Evolutionary conservation across 192 early-diverging fungal genomes (phyloP).

Genomic region (Backusella parvicylindrica): DNA sequence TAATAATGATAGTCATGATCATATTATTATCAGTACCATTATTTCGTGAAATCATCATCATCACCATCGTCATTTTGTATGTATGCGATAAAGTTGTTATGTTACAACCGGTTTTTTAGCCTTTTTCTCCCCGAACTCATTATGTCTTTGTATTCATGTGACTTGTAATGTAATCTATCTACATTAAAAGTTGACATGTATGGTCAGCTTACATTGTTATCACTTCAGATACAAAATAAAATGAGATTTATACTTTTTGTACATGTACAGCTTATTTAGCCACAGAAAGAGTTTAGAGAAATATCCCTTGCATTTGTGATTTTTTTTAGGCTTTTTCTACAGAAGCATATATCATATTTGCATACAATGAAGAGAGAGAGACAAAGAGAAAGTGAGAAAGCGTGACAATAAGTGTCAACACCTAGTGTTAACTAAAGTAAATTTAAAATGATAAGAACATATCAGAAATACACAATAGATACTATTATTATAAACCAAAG

Average conservation of each 20-base stretch:
- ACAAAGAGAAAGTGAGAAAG: not conserved
- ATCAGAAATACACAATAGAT: not conserved
- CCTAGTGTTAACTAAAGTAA: not conserved
- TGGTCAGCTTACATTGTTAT: not conserved
- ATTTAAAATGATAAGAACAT: not conserved
- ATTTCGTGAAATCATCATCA: not conserved
- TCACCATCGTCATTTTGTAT: too few relatives aligned
- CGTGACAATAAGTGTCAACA: not conserved
- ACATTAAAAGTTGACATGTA: not conserved
- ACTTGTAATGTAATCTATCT: not conserved
- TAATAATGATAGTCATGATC: too few relatives aligned
- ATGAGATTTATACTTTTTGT: not conserved
- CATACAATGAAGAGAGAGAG: not conserved
- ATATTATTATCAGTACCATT: not conserved
- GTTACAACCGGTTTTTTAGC: not conserved
- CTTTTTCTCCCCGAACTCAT: not conserved
- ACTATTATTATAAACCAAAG: not conserved
- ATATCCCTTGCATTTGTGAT: not conserved
- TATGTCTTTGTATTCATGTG: not conserved
- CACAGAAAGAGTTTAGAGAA: not conserved
- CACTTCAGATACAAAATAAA: not conserved
- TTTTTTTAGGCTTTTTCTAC: not conserved
- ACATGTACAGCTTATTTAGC: not conserved
- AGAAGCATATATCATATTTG: not conserved
- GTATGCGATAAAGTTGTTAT: not conserved